Evolutionary conservation across 768 basidiomycete species (phyloP).

Genomic region (Collybia nuda): DNA sequence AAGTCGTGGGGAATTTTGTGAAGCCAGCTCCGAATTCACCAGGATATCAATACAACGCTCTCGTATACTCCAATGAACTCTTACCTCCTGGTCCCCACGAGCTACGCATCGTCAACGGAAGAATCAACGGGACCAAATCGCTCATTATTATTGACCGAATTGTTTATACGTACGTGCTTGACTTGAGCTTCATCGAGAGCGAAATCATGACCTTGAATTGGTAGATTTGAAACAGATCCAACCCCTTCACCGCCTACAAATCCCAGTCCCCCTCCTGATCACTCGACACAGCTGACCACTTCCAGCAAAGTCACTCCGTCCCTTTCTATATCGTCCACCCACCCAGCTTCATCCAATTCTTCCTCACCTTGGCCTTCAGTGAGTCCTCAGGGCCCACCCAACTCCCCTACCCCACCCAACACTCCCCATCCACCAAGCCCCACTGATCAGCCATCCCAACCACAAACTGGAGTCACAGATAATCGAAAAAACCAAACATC

Average conservation of each 20-base stretch:
- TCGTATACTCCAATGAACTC: constrained; percentile 26
- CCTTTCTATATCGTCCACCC: no score
- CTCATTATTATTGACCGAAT: constrained; percentile 32
- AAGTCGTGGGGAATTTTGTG: constrained; percentile 22
- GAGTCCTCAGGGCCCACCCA: no score
- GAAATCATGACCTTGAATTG: not conserved
- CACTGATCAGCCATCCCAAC: no score
- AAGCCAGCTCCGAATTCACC: constrained; percentile 14
- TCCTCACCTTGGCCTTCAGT: no score
- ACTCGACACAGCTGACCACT: no score
- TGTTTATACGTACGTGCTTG: constrained; percentile 29
- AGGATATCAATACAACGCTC: constrained; percentile 26
- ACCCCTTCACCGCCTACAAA: not conserved
- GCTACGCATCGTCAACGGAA: constrained; percentile 25
- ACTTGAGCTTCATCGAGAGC: not conserved
- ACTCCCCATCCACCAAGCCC: no score
- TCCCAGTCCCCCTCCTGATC: no score
- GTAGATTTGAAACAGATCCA: not conserved
- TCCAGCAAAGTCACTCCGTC: no score
- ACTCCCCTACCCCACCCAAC: no score
- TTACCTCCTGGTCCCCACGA: constrained; percentile 22
- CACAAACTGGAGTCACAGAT: no score
- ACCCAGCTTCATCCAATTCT: no score
- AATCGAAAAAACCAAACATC: not conserved
- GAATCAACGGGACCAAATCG: constrained; percentile 19